phyloP scores from a whole-genome alignment of 495 filamentous ascomycete genomes.

The Talaromyces wortmannii region DNA sequence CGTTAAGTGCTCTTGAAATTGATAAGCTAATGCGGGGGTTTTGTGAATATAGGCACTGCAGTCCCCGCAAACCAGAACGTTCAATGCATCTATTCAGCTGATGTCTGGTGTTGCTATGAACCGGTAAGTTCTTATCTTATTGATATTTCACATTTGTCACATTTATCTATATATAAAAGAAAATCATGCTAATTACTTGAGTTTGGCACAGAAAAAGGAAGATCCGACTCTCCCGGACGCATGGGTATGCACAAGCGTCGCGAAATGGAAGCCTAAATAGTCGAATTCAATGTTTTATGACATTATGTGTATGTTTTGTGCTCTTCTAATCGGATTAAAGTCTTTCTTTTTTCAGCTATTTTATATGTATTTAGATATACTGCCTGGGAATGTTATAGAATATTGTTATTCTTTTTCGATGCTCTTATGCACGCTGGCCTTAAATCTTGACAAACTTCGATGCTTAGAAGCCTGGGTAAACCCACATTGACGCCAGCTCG shows the following conservation, averaged over 20 bases:
- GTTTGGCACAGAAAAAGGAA: background rate
- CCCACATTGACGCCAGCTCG: too few species aligned
- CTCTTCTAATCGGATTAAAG: too few species aligned
- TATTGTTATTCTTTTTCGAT: too few species aligned
- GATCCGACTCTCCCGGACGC: background rate
- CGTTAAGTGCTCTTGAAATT: background rate
- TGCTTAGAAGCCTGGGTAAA: too few species aligned
- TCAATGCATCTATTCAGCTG: background rate
- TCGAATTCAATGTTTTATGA: background rate
- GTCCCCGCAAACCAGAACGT: slow-evolving; percentile 4
- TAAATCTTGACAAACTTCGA: too few species aligned
- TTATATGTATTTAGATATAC: too few species aligned
- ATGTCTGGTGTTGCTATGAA: slow-evolving; percentile 3
- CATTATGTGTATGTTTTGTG: too few species aligned
- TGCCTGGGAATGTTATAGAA: too few species aligned
- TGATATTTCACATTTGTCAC: too few species aligned
- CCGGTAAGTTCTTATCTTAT: background rate
- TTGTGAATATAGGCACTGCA: background rate
- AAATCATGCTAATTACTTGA: background rate
- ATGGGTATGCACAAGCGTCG: slow-evolving; percentile 3
- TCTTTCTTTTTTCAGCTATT: too few species aligned
- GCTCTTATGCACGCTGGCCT: too few species aligned
- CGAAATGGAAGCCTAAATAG: slow-evolving; percentile 18
- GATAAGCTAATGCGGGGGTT: background rate
- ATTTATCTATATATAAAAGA: background rate